These are phyloP conservation scores for Psidium friedrichsthalianum DNA, from an alignment of 345 rosid species.

Conservation along the genomic window DNA sequence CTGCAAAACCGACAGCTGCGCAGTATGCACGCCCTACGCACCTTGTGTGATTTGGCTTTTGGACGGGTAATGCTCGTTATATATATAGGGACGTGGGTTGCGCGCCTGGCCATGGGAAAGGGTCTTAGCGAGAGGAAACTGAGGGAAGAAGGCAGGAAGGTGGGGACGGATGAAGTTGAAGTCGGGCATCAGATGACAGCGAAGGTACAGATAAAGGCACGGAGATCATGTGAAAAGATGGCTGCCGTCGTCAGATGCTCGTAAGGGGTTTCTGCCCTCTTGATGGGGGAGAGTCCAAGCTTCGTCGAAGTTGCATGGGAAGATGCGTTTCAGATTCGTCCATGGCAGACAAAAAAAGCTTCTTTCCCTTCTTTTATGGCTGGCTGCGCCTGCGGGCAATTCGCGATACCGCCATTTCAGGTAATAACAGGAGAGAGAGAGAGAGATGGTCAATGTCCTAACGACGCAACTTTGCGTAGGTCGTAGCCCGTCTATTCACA, in stretches of 20 bases:
- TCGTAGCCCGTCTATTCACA: not conserved
- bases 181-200: constrained; percentile 7
- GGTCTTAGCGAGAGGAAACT: not conserved
- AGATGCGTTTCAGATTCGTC: not conserved
- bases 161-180: not conserved
- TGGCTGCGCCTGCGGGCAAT: not conserved
- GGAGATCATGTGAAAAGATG: not conserved
- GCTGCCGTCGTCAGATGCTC: not conserved
- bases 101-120: not conserved
- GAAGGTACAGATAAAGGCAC: constrained; percentile 9
- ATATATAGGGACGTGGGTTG: not conserved
- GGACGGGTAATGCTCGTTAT: not conserved
- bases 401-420: not conserved
- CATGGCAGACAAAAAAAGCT: not conserved
- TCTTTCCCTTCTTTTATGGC: not conserved
- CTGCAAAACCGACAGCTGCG: too few species aligned
- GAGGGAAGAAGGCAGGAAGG: not conserved
- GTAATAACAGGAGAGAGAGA: not conserved
- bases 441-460: not conserved
- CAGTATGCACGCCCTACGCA: too few species aligned
- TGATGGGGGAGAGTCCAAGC: not conserved
- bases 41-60: not conserved
- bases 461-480: not conserved
- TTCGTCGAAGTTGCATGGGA: constrained; percentile 45
- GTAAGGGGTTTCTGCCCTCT: not conserved